Conservation (phyloP, 495 filamentous ascomycete species). For the Trichocladium antarcticum region DNA sequence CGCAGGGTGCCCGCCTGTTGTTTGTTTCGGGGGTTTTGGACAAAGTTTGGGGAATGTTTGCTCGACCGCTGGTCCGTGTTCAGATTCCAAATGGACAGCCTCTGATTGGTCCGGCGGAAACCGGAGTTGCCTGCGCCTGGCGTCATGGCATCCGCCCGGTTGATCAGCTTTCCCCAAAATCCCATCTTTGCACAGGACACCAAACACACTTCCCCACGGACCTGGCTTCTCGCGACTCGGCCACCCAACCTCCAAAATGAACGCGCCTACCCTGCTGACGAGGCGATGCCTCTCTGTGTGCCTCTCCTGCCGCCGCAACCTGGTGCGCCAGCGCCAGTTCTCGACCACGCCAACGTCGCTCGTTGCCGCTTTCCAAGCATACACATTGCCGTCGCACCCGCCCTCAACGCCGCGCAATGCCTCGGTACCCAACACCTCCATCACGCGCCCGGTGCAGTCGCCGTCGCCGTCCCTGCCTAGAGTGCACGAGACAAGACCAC, state of each 20-base stretch:
- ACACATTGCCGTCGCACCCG: conserved; percentile 47
- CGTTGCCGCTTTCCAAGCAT: conserved; percentile 62
- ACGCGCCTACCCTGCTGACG: conserved; percentile 17
- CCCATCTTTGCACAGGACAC: not conserved
- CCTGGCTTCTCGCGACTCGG: not conserved
- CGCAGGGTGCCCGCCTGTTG: too few species aligned
- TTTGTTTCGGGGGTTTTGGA: too few species aligned
- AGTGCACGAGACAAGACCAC: conserved; percentile 45
- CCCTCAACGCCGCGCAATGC: conserved; percentile 58
- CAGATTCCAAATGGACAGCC: conserved; percentile 22
- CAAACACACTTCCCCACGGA: not conserved
- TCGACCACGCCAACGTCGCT: conserved; percentile 45
- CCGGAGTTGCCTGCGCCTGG: conserved; percentile 27
- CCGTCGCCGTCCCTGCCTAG: conserved; percentile 28
- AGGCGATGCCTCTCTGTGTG: conserved; percentile 18
- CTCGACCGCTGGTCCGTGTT: not conserved
- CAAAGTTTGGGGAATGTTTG: not conserved
- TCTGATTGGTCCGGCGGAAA: conserved; percentile 34
- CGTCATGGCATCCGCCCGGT: conserved; percentile 30
- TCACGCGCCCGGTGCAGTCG: conserved; percentile 40
- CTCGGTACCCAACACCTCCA: conserved; percentile 56
- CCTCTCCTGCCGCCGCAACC: conserved; percentile 28
- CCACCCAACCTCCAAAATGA: conserved; percentile 15
- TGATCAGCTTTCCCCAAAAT: conserved; percentile 6
- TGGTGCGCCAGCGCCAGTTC: conserved; percentile 48